Evolutionary conservation across 1,284 basidiomycete species (phyloP).

Genomic region (Trichosporon sp.): DNA sequence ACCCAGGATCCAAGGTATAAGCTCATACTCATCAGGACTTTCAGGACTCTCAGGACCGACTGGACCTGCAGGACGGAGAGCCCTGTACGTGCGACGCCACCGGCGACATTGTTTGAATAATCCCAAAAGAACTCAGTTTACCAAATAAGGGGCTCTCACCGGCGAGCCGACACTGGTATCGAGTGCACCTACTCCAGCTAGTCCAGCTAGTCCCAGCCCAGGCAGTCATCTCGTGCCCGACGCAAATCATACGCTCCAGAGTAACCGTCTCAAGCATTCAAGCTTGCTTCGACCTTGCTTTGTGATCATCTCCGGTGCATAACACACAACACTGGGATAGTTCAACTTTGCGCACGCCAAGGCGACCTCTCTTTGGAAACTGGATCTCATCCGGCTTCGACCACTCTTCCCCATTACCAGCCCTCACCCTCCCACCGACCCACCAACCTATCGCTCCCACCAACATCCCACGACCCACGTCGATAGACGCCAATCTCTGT

Average conservation of each 20-base stretch:
- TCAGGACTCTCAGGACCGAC: slow-evolving; percentile 15
- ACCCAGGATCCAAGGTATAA: slow-evolving; percentile 16
- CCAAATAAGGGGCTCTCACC: slow-evolving; percentile 17
- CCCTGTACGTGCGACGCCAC: slow-evolving; percentile 19
- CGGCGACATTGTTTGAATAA: slow-evolving; percentile 18
- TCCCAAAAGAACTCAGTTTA: slow-evolving; percentile 21
- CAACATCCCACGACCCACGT: background rate
- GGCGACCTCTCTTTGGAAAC: background rate
- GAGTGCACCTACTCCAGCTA: background rate
- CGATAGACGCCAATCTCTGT: background rate
- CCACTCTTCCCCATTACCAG: background rate
- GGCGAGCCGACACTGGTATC: background rate
- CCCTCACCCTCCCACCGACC: background rate
- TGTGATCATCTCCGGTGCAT: background rate
- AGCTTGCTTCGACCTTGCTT: slow-evolving; percentile 4
- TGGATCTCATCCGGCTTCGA: background rate
- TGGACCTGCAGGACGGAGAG: slow-evolving; percentile 10
- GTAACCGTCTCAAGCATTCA: background rate
- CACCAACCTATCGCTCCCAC: background rate
- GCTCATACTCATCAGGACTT: slow-evolving; percentile 17
- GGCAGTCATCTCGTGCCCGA: background rate
- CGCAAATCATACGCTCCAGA: background rate
- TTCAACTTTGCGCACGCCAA: background rate
- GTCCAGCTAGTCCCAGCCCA: background rate
- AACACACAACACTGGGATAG: background rate